Conservation (phyloP, 2,329 filamentous ascomycete species). For the Ceratocystis papillata region DNA sequence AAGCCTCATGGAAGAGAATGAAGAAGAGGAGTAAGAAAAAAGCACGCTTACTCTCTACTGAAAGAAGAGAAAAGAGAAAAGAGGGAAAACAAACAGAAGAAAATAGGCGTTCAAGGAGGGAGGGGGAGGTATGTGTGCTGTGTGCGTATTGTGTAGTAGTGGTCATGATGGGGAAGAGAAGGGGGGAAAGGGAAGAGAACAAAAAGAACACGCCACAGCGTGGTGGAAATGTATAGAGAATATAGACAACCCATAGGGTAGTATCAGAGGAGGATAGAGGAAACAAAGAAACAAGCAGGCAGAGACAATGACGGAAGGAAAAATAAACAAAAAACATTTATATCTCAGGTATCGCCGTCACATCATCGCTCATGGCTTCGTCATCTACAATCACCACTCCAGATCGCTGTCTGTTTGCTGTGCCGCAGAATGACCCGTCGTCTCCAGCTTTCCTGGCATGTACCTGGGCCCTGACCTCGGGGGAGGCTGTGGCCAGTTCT, state of each 20-base stretch:
- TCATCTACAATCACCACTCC: slow-evolving; percentile 15
- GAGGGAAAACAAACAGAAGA: slow-evolving; percentile 3
- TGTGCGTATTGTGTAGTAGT: too few species aligned
- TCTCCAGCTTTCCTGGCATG: neutral
- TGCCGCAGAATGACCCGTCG: neutral
- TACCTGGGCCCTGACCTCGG: slow-evolving; percentile 5
- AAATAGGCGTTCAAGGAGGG: neutral
- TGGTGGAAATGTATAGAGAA: neutral
- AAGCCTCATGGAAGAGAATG: neutral
- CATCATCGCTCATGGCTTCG: slow-evolving; percentile 19
- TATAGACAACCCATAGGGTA: neutral
- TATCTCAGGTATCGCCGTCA: slow-evolving; percentile 12
- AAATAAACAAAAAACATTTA: neutral
- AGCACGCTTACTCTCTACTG: too few species aligned
- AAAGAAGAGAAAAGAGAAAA: slow-evolving; percentile 11
- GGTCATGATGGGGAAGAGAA: neutral
- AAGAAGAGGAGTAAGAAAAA: too few species aligned
- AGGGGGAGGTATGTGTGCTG: too few species aligned
- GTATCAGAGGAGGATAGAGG: neutral
- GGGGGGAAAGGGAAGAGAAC: neutral
- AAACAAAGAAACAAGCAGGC: neutral
- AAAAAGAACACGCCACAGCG: slow-evolving; percentile 1
- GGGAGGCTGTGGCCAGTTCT: slow-evolving; percentile 15
- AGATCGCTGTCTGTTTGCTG: neutral
- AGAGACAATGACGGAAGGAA: neutral